A percentile compares a stretch with the other conserved stretches of the same genome.
Evolutionary conservation across 352 stramenopile genomes (phyloP).

Genomic region (Phytopythium cucurbitacearum): DNA sequence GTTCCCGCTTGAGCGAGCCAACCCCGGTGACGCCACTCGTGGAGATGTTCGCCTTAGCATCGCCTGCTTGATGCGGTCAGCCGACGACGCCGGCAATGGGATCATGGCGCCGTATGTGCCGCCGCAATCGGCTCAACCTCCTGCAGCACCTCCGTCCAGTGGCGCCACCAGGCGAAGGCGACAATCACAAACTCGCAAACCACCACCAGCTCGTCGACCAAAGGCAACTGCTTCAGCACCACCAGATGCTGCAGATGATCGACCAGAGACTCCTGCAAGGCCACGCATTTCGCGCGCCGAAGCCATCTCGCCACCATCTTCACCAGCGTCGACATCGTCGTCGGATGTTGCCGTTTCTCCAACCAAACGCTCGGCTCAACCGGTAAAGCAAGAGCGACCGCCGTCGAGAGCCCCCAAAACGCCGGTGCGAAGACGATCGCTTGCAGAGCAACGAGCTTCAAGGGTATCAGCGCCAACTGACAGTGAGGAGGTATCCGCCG

Average conservation of each 20-base stretch:
- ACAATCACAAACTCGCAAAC: too few species aligned
- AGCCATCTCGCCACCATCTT: slow-evolving; percentile 48
- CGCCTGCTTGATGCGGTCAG: slow-evolving; percentile 26
- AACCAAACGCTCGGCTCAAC: not conserved
- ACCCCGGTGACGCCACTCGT: slow-evolving; percentile 21
- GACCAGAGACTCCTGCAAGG: not conserved
- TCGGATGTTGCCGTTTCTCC: slow-evolving; percentile 4
- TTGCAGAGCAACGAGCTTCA: not conserved
- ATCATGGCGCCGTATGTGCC: slow-evolving; percentile 32
- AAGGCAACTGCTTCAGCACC: too few species aligned
- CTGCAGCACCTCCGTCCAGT: not conserved
- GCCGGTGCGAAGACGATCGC: not conserved
- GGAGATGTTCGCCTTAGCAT: slow-evolving; percentile 42
- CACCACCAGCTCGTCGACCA: too few species aligned
- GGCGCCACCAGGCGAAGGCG: not conserved
- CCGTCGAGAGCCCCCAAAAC: not conserved
- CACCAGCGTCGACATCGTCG: slow-evolving; percentile 46
- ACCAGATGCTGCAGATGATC: too few species aligned
- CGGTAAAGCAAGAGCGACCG: not conserved
- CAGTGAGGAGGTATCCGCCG: not conserved
- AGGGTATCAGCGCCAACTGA: not conserved
- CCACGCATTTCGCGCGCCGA: slow-evolving; percentile 28
- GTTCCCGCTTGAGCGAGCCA: slow-evolving; percentile 48
- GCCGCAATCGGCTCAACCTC: not conserved
- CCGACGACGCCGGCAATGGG: slow-evolving; percentile 4